A percentile compares a stretch with the other conserved stretches of the same genome.
Evolutionary conservation across 495 filamentous ascomycete species (phyloP).

Genomic region (Penicillium cinerascens): DNA sequence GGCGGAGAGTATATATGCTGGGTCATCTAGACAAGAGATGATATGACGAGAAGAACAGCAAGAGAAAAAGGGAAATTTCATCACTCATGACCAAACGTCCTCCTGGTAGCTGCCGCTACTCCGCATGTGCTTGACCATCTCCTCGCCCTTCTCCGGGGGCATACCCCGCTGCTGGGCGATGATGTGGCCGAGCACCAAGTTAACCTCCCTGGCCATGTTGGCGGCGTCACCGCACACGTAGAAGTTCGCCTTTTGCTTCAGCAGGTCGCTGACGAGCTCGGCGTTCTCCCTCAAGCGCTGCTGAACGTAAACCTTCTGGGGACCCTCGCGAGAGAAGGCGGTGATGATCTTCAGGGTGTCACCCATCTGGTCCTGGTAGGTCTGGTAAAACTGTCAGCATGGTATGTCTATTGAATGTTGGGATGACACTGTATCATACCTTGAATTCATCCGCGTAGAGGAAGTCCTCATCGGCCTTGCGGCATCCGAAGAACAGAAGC

Average conservation of each 20-base stretch:
- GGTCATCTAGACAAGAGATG: slow-evolving; percentile 29
- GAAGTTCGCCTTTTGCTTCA: slow-evolving; percentile 88
- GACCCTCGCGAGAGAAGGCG: slow-evolving; percentile 82
- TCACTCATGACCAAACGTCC: slow-evolving; percentile 81
- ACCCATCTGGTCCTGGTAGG: slow-evolving; percentile 76
- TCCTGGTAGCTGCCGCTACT: slow-evolving; percentile 94
- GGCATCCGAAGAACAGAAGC: slow-evolving; percentile 91
- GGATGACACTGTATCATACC: slow-evolving; percentile 63
- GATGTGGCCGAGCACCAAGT: slow-evolving; percentile 76
- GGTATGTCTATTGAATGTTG: not conserved
- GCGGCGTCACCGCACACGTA: slow-evolving; percentile 98
- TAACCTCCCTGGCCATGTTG: slow-evolving; percentile 98
- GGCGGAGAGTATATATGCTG: slow-evolving; percentile 34
- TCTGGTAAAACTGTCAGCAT: slow-evolving; percentile 45
- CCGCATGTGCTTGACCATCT: slow-evolving; percentile 94
- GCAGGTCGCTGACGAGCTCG: slow-evolving; percentile 79
- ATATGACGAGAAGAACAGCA: slow-evolving; percentile 20
- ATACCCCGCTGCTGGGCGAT: slow-evolving; percentile 78
- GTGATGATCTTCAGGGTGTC: slow-evolving; percentile 83
- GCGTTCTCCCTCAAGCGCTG: slow-evolving; percentile 82
- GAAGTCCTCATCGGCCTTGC: slow-evolving; percentile 82
- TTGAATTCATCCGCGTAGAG: slow-evolving; percentile 90
- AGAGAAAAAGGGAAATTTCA: slow-evolving; percentile 19
- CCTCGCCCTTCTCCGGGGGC: slow-evolving; percentile 80
- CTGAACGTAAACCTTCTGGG: slow-evolving; percentile 94